Evolutionary conservation across 441 rosid genomes (phyloP), one percentile per base, ranked within the genome.

Genomic region (Capsella rubella): DNA sequence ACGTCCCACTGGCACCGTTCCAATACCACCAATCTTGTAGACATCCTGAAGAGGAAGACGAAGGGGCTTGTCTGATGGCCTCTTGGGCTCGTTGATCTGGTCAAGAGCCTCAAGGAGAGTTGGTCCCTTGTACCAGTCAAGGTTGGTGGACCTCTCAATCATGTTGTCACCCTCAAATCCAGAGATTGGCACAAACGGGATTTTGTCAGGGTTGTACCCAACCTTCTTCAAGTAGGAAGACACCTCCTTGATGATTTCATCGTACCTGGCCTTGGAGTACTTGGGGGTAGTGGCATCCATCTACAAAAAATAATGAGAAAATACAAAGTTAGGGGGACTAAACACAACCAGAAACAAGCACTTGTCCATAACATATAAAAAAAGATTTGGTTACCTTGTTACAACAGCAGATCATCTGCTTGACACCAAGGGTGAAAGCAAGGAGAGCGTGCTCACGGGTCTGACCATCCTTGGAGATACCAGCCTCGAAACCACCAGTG

Each of bases 211-310:
- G 78, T 89, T 89, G 82, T 87, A 89, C 1, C 92, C 92, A 4
- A 87, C 92, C 86, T 88, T 88, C 85, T 88, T 86, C 82, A 86
- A 9, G 82, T 88, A 88, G 14, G 93, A 88, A 52, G 93, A 79
- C 4, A 88, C 93, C 76, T 88, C 93, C 87, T 88, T 88, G 27
- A 86, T 79, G 4, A 89, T 89, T 83, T 89, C 95, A 34, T 89
- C 95, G 39, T 71, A 77, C 65, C 80, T 72, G 0, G 64, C 69
- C 73, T 77, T 77, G 14, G 80, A 77, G 77, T 89, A 89, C 67
- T 89, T 89, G 18, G 95, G 95, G 7, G 95, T 89, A 1, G 95
- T 89, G 7, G 95, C 95, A 53, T 89, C 95, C 95, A 89, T 89
- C 95, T 89, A 58, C 4, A 59, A 59, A 4, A 6, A 42, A 42